phyloP scores from a whole-genome alignment of 2,329 filamentous ascomycete genomes.

The Aureobasidium sp. region DNA sequence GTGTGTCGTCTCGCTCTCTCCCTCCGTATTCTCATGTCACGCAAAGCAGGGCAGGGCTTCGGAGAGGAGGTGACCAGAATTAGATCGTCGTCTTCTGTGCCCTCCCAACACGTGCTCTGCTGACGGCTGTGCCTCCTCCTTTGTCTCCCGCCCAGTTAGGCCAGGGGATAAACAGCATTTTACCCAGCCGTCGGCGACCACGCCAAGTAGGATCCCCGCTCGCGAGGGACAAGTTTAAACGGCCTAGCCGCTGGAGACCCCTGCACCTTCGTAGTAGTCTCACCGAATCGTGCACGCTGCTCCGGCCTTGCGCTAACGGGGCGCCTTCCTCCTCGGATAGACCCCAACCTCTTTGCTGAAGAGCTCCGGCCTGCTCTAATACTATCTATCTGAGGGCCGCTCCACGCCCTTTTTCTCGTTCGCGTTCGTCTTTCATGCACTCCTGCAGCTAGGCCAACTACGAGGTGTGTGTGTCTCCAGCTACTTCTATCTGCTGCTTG shows the following conservation, averaged over 20 bases:
- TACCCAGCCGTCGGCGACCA: slow-evolving; percentile 13
- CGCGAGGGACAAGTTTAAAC: slow-evolving; percentile 12
- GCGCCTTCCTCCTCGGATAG: slow-evolving; percentile 15
- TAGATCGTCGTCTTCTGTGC: slow-evolving; percentile 4
- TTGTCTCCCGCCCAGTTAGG: slow-evolving; percentile 7
- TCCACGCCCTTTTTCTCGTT: slow-evolving; percentile 15
- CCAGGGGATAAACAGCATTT: slow-evolving; percentile 14
- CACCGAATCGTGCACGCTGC: slow-evolving; percentile 14
- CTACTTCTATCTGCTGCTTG: slow-evolving; percentile 14
- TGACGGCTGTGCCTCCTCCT: slow-evolving; percentile 13
- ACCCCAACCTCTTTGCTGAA: slow-evolving; percentile 14
- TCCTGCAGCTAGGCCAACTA: slow-evolving; percentile 15
- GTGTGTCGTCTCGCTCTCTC: not conserved
- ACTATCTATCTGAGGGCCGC: slow-evolving; percentile 15
- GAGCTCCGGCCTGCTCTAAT: slow-evolving; percentile 13
- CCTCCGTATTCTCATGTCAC: not conserved
- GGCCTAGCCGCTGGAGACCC: slow-evolving; percentile 14
- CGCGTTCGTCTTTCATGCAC: slow-evolving; percentile 15
- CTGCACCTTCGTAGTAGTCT: slow-evolving; percentile 9
- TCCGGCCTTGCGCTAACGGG: slow-evolving; percentile 16
- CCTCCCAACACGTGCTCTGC: slow-evolving; percentile 8
- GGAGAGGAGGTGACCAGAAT: not conserved
- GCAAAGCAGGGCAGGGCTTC: not conserved
- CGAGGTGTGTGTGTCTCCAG: slow-evolving; percentile 15
- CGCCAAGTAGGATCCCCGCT: slow-evolving; percentile 14